Evolutionary conservation across 1,139 yeast species (phyloP).

Genomic region (Debaryomyces subglobosus): DNA sequence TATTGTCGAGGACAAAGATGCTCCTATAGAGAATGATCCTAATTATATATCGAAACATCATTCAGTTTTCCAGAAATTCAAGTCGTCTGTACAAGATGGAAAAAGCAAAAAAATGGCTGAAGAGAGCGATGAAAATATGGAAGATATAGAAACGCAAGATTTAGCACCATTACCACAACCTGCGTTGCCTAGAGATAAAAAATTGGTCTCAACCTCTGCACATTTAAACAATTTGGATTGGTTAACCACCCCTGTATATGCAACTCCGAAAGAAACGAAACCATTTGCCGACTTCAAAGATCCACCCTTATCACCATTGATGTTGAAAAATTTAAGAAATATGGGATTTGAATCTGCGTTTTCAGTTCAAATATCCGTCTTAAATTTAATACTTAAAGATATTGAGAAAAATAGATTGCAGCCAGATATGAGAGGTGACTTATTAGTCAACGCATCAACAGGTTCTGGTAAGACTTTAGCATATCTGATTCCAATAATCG

Average conservation of each 20-base stretch:
- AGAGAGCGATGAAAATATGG: conserved; percentile 20
- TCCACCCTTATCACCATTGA: conserved; percentile 31
- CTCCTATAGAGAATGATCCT: conserved; percentile 15
- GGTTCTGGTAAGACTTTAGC: conserved; percentile 98
- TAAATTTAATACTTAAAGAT: conserved; percentile 59
- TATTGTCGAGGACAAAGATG: conserved; percentile 17
- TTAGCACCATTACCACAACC: conserved; percentile 88
- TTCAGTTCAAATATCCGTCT: conserved; percentile 75
- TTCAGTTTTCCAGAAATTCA: conserved; percentile 33
- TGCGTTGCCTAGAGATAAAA: conserved; percentile 55
- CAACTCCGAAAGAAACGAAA: conserved; percentile 44
- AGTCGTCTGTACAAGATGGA: conserved; percentile 17
- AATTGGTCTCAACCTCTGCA: conserved; percentile 41
- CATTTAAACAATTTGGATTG: conserved; percentile 56
- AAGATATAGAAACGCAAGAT: conserved; percentile 44
- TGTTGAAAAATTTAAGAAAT: conserved; percentile 49
- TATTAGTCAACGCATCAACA: conserved; percentile 90
- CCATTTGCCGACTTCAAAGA: conserved; percentile 45
- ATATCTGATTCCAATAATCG: conserved; percentile 81
- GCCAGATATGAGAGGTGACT: conserved; percentile 69
- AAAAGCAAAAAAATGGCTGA: conserved; percentile 8
- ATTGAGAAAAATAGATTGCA: conserved; percentile 46
- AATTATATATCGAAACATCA: conserved; percentile 34
- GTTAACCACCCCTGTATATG: conserved; percentile 66
- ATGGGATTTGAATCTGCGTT: conserved; percentile 61